These are phyloP conservation scores for Colletotrichum sp. DNA, from an alignment of 2,329 filamentous ascomycete species.

Conservation along the genomic window DNA sequence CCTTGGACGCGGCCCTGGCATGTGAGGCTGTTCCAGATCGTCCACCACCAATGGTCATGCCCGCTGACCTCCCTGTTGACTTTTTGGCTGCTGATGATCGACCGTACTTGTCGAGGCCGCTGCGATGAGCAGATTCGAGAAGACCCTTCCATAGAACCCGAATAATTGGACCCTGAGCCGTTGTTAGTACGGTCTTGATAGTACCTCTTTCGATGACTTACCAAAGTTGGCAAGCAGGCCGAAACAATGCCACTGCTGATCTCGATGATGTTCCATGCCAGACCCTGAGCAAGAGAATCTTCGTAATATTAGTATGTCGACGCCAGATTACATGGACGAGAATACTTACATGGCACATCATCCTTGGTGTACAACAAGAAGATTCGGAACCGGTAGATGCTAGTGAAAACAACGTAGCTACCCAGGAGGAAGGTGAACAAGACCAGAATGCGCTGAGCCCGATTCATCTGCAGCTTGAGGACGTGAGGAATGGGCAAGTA, in stretches of 20 bases:
- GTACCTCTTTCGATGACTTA: not conserved
- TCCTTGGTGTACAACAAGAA: slow-evolving; percentile 5
- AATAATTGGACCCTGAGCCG: not conserved
- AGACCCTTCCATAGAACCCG: slow-evolving; percentile 7
- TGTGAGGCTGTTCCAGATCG: not conserved
- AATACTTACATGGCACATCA: slow-evolving; percentile 6
- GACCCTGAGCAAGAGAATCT: slow-evolving; percentile 11
- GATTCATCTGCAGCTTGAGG: slow-evolving; percentile 13
- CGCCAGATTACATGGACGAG: accelerated
- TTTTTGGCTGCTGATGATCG: slow-evolving; percentile 3
- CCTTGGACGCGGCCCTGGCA: not conserved
- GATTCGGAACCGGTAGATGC: slow-evolving; percentile 10
- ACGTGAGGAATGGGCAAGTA: slow-evolving; percentile 16
- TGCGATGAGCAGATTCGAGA: slow-evolving; percentile 2
- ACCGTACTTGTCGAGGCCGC: not conserved
- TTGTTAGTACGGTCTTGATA: not conserved
- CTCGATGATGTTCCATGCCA: slow-evolving; percentile 17
- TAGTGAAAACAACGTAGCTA: slow-evolving; percentile 15
- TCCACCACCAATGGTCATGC: slow-evolving; percentile 12
- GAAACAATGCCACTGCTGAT: slow-evolving; percentile 19
- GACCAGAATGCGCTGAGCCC: not conserved
- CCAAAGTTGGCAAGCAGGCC: slow-evolving; percentile 11
- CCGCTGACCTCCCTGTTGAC: not conserved
- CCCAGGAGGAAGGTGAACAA: slow-evolving; percentile 13
- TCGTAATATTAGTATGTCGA: not conserved